Evolutionary conservation across 2,329 filamentous ascomycete genomes (phyloP).

Genomic region (Calonectria montana): DNA sequence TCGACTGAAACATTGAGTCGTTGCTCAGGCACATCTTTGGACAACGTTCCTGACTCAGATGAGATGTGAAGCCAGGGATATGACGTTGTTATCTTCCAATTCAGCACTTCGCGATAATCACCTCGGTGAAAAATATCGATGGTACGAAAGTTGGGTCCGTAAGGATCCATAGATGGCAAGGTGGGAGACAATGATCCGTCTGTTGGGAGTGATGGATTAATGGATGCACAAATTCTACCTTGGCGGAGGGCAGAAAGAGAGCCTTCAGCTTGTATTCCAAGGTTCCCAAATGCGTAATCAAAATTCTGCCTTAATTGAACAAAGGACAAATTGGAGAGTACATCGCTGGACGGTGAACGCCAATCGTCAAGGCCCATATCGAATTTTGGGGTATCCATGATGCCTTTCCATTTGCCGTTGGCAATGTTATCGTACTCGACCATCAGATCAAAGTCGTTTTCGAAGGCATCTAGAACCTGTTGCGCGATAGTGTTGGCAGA

Average conservation of each 20-base stretch:
- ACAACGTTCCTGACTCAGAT: background rate
- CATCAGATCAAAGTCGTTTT: background rate
- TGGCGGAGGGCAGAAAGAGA: background rate
- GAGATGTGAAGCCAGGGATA: background rate
- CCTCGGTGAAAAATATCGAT: background rate
- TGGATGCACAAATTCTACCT: background rate
- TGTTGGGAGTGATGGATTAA: background rate
- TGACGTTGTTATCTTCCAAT: background rate
- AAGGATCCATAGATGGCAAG: background rate
- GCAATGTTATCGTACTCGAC: background rate
- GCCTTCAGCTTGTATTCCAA: background rate
- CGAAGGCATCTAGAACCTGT: background rate
- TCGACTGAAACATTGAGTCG: background rate
- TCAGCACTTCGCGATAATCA: background rate
- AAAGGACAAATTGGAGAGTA: background rate
- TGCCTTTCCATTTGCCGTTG: background rate
- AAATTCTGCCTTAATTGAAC: background rate
- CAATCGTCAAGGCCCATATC: background rate
- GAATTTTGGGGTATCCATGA: background rate
- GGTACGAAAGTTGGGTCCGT: background rate
- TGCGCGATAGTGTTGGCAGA: background rate
- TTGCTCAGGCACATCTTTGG: background rate
- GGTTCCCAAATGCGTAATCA: background rate
- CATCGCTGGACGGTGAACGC: background rate
- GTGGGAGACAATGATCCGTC: background rate